Base-by-base conservation (phyloP, 108 stramenopile genomes). In the Chaetoceros muelleri region DNA sequence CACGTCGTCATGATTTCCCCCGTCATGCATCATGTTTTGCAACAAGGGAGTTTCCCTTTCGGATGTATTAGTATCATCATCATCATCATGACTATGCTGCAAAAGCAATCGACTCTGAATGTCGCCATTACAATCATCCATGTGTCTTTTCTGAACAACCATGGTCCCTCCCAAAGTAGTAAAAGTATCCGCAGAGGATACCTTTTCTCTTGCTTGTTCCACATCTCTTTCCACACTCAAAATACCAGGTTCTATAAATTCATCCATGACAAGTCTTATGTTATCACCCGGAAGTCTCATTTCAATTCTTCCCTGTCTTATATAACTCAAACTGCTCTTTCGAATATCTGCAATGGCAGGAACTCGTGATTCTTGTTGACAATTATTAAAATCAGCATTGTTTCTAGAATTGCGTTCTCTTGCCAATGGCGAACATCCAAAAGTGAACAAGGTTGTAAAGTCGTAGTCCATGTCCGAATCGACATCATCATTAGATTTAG, bases 181-280 rank as follows among this genome's bases (percentile, higher is more conserved):
- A 3, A 19, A 13, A 28, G 29, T 24, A 61, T 16, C 22, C 30
- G 26, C 22, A 30, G 27, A 18, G 27, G 28, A 20, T 8, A 44
- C 10, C 25, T 57, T 50, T 3, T 40, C 30, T 5, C 0, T 17
- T 13, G 46, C 22, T 17, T 48, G 13, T n/a, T 51, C 53, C 7
- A 60, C 66, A 17, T 22, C 59, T 10, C 31, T 52, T 52, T 77
- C 74, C 2, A 78, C 74, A 25, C 71, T 72, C 18, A 82, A 24
- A 28, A 77, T 75, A 17, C 81, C 81, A 5, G 74, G 71, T 54
- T 75, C 75, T 24, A 82, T 56, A 49, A 72, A 64, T 20, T 64
- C 56, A 63, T 82, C 81, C 77, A 82, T 76, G 17, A 78, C 28
- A 8, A 82, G 56, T 49, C 74, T 56, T 2, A 82, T 66, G 20